Base-by-base conservation (phyloP, 2,329 filamentous ascomycete species). In the Pyrenochaeta sp. region DNA sequence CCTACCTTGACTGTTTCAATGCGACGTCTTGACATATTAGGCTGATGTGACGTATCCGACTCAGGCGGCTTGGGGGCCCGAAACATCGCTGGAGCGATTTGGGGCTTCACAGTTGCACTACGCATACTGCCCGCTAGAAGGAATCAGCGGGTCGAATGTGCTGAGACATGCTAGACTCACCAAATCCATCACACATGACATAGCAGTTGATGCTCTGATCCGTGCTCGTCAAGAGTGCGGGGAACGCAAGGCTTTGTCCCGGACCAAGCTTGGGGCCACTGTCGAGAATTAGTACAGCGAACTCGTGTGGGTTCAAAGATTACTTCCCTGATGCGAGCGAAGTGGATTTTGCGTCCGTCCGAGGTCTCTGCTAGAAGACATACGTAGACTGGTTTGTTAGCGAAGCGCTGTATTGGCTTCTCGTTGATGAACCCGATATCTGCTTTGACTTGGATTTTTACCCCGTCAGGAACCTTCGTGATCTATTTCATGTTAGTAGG, bases 121-220 rank as follows among this genome's bases (percentile, higher is more conserved):
- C 82, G 80, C 69, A 83, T 75, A 10, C 86, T 88, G 10, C 86
- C 86, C 59, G 86, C 86, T 86, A 54, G 2, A 8, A 50, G 15
- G 12, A 13, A 12, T 72, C 37, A 71, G 64, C 19, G 12, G 13
- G 10, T 43, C n/a, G 15, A n/a, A 3, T 7, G 24, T 1, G 1
- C 2, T 2, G 1, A 15, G 5, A 22, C 8, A 30, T 10, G n/a
- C 0, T 1, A 7, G 5, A 58, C 78, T 60, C 74, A 86, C 85
- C 91, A 67, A 98, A 90, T 43, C 92, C 89, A 77, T 97, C 94
- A 64, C 93, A 98, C 75, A 91, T 91, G 48, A 93, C 82, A 71
- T 89, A 87, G 59, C 88, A 91, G 25, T 83, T 83, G 34, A 95
- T 85, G 2, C 83, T 78, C 55, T 90, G 85, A 19, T 85, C 83